Evolutionary conservation across 192 early-diverging fungal genomes (phyloP).

Genomic region (Umbelopsis sp.): DNA sequence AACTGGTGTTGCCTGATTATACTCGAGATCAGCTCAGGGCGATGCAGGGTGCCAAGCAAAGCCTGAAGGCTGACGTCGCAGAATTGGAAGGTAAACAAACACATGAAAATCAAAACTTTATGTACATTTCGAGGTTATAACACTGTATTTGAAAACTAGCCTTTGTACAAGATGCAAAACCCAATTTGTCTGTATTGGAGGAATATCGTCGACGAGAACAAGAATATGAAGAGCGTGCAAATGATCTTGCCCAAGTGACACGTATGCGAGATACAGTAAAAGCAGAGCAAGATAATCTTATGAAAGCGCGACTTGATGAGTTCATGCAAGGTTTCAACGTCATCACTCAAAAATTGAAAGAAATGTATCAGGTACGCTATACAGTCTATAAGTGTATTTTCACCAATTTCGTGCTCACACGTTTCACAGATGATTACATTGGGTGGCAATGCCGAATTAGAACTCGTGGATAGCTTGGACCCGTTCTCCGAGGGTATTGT

Average conservation of each 20-base stretch:
- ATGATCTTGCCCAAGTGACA: constrained; percentile 79
- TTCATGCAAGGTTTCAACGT: constrained; percentile 95
- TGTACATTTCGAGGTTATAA: constrained; percentile 39
- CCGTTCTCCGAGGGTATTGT: constrained; percentile 99
- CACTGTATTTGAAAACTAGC: constrained; percentile 20
- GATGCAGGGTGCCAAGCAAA: constrained; percentile 57
- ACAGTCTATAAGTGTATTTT: not conserved
- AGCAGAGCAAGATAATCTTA: constrained; percentile 71
- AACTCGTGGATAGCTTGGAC: constrained; percentile 95
- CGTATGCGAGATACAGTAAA: constrained; percentile 74
- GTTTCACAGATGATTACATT: constrained; percentile 86
- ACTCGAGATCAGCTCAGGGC: constrained; percentile 64
- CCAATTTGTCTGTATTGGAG: constrained; percentile 85
- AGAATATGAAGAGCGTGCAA: constrained; percentile 69
- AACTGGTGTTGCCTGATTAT: constrained; percentile 55
- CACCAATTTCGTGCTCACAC: not conserved
- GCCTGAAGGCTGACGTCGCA: constrained; percentile 71
- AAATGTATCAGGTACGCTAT: constrained; percentile 94
- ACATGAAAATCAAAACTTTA: not conserved
- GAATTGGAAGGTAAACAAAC: constrained; percentile 64
- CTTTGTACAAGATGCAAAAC: constrained; percentile 54
- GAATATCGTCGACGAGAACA: constrained; percentile 85
- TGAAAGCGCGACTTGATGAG: constrained; percentile 80
- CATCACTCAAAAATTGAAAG: constrained; percentile 95
- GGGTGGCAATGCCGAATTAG: constrained; percentile 97